phyloP scores from a whole-genome alignment of 768 basidiomycete genomes.

The Sarcodon sp. region DNA sequence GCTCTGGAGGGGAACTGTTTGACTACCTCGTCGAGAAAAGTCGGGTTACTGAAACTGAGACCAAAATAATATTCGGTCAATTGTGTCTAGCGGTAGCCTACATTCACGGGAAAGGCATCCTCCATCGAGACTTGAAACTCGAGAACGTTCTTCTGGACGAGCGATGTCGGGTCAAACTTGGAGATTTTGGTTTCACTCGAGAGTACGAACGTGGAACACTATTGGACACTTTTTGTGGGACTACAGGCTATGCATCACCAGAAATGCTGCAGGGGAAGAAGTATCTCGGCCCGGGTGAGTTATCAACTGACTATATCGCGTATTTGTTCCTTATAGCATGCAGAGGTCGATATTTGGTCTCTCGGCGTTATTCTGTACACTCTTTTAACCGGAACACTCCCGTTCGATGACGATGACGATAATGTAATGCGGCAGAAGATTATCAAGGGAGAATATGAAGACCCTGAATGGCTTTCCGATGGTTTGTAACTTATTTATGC shows the following conservation, averaged over 20 bases:
- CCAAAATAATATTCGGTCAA: conserved; percentile 88
- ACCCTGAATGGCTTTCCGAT: conserved; percentile 83
- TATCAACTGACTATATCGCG: not conserved
- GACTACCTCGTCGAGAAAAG: conserved; percentile 97
- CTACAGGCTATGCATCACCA: conserved; percentile 86
- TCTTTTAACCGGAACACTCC: conserved; percentile 79
- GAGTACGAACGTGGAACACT: conserved; percentile 70
- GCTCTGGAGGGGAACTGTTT: conserved; percentile 94
- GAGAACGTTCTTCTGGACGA: conserved; percentile 93
- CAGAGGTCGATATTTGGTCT: conserved; percentile 96
- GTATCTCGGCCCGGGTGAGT: conserved; percentile 81
- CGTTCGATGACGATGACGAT: conserved; percentile 88
- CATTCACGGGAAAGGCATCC: conserved; percentile 84
- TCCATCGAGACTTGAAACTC: conserved; percentile 93
- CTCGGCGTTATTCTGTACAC: conserved; percentile 87
- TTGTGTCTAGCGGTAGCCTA: conserved; percentile 88
- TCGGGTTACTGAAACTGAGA: conserved; percentile 72
- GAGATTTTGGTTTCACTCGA: conserved; percentile 91
- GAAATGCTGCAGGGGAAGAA: conserved; percentile 84
- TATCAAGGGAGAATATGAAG: conserved; percentile 76
- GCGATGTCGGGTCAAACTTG: conserved; percentile 81
- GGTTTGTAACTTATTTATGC: conserved; percentile 31
- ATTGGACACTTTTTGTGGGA: conserved; percentile 93
- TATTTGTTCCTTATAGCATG: conserved; percentile 5
- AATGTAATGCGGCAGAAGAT: conserved; percentile 73